Base-by-base conservation (phyloP, 768 basidiomycete genomes). In the Podaxis mareebaensis region DNA sequence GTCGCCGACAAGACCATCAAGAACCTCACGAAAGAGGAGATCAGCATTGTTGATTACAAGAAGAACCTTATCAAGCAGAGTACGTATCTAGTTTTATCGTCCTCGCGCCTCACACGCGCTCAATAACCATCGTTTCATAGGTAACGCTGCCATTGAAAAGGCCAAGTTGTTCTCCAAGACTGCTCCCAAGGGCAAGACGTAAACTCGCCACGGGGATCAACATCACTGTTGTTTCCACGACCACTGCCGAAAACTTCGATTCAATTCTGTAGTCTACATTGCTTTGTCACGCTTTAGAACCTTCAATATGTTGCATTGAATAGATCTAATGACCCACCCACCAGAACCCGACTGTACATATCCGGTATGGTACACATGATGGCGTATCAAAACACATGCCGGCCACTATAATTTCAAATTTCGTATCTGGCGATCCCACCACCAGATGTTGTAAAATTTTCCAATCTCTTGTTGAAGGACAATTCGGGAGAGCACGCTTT, bases 11-110 rank as follows among this genome's bases (percentile, higher is more conserved):
- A 90, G 77, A 94, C 92, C 72, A 95, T 99, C 74, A 84, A 84
- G 75, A 97, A 98, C 78, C 77, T 99, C 65, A 92, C 95, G 26
- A 95, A 90, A 80, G 81, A 86, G 69, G 95, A 94, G 67, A 94
- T 98, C 72, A 89, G 85, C 55, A 98, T 99, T 72, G 79, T 91
- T 36, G 92, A 95, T 75, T 99, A 98, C 83, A 99, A 99, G 85
- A 89, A 84, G 78, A 86, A 86, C 64, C 82, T 97, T 51, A 79
- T 92, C 56, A 90, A 85, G 79, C 83, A 92, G 75, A 93, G 92
- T 90, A 74, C 72, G 88, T 70, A 3, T 76, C 49, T 59, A 64
- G 52, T 24, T 57, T 33, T 49, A 40, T 33, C 33, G 17, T 53
- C 12, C 67, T 64, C 61, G 22, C 59, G n/a, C 22, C 17, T 40